Percentiles rank a stretch among this genome's conserved stretches.
Evolutionary conservation across 371 early-diverging fungal genomes (phyloP).

Genomic region (Mucor racemosus): DNA sequence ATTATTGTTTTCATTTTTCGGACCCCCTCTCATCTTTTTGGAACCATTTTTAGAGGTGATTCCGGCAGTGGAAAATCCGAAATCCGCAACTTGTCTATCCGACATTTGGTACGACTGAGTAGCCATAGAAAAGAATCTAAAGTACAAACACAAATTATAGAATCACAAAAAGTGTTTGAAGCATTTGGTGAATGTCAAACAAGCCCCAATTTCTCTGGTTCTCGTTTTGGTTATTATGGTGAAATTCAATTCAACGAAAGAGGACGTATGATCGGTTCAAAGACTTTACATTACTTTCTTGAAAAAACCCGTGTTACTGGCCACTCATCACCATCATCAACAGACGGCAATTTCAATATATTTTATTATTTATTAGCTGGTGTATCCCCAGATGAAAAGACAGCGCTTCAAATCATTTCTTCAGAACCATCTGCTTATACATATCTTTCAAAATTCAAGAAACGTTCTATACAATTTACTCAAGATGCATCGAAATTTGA

Average conservation of each 20-base stretch:
- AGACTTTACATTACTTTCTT: slow-evolving; percentile 88
- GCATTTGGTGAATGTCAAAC: slow-evolving; percentile 88
- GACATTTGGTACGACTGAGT: slow-evolving; percentile 73
- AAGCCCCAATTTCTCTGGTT: slow-evolving; percentile 72
- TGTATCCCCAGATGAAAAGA: slow-evolving; percentile 45
- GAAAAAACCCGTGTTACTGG: slow-evolving; percentile 81
- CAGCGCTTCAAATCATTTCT: slow-evolving; percentile 29
- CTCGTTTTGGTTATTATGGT: slow-evolving; percentile 85
- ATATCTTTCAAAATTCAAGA: slow-evolving; percentile 30
- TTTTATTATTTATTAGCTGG: slow-evolving; percentile 85
- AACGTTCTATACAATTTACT: slow-evolving; percentile 11
- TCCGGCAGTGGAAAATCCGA: slow-evolving; percentile 88
- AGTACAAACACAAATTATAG: slow-evolving; percentile 72
- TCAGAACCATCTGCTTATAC: slow-evolving; percentile 25
- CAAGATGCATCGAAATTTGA: slow-evolving; percentile 61
- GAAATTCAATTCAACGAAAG: slow-evolving; percentile 89
- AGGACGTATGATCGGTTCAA: slow-evolving; percentile 61
- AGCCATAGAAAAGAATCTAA: slow-evolving; percentile 81
- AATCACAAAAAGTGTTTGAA: slow-evolving; percentile 75
- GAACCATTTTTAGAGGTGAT: slow-evolving; percentile 68
- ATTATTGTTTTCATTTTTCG: not conserved
- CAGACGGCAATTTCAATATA: slow-evolving; percentile 89
- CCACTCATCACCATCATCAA: slow-evolving; percentile 30
- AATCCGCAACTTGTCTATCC: slow-evolving; percentile 63
- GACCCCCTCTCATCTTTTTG: not conserved